These are phyloP conservation scores for Aureobasidium subglaciale DNA, from an alignment of 2,329 filamentous ascomycete genomes.

Conservation along the genomic window DNA sequence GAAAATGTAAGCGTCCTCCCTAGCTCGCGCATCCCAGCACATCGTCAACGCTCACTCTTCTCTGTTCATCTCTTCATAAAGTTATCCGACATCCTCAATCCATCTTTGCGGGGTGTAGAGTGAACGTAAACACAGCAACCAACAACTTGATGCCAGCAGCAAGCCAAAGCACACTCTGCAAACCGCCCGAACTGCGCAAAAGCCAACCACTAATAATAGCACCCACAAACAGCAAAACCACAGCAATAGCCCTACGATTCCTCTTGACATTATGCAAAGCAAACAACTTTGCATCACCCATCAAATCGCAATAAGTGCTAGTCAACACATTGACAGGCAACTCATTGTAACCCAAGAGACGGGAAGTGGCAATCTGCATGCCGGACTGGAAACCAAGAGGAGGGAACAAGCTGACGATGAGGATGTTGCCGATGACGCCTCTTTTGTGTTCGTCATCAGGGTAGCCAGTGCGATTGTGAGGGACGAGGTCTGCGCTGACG, in stretches of 20 bases:
- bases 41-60: too few species aligned
- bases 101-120: slow-evolving; percentile 7
- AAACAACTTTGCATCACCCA: slow-evolving; percentile 45
- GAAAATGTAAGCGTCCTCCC: too few species aligned
- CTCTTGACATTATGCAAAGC: slow-evolving; percentile 44
- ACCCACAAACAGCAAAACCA: slow-evolving; percentile 41
- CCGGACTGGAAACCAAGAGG: slow-evolving; percentile 48
- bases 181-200: slow-evolving; percentile 35
- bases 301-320: slow-evolving; percentile 48
- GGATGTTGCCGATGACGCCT: slow-evolving; percentile 31
- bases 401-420: slow-evolving; percentile 39
- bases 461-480: slow-evolving; percentile 34
- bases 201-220: slow-evolving; percentile 46
- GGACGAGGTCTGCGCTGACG: slow-evolving; percentile 40
- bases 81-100: background rate
- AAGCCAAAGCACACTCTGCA: slow-evolving; percentile 41
- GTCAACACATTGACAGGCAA: slow-evolving; percentile 50
- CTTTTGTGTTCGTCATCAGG: slow-evolving; percentile 21
- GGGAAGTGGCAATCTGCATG: slow-evolving; percentile 46
- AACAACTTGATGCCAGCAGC: slow-evolving; percentile 40
- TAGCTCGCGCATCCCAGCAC: too few species aligned
- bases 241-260: slow-evolving; percentile 41
- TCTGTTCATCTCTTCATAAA: background rate
- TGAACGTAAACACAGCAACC: slow-evolving; percentile 29
- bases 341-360: slow-evolving; percentile 47